These are phyloP conservation scores for Kodamaea neixiangensis DNA, from an alignment of 805 yeast genomes.

Conservation along the genomic window DNA sequence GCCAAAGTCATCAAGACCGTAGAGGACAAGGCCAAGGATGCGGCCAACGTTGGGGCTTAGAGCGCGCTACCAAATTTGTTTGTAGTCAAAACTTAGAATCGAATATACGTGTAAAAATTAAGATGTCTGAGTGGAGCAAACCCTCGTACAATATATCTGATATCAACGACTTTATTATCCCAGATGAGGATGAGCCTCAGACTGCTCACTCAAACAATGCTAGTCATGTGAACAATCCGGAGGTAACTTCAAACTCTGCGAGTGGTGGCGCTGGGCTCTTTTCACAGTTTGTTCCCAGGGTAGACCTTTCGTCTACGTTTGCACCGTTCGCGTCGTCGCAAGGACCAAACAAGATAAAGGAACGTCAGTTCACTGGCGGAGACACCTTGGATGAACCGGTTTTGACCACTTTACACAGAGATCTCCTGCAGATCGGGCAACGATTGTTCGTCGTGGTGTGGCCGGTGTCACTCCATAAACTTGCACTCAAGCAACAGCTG, in stretches of 20 bases:
- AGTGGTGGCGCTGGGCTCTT: slow-evolving; percentile 10
- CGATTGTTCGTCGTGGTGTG: slow-evolving; percentile 43
- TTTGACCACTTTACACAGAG: slow-evolving; percentile 49
- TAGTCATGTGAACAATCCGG: slow-evolving; percentile 31
- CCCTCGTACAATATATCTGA: slow-evolving; percentile 18
- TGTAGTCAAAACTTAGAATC: neutral
- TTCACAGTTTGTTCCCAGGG: slow-evolving; percentile 27
- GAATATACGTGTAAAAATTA: slow-evolving; percentile 3
- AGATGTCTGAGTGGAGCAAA: slow-evolving; percentile 13
- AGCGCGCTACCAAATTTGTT: neutral
- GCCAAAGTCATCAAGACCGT: slow-evolving; percentile 46
- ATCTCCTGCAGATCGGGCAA: slow-evolving; percentile 35
- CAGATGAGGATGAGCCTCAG: slow-evolving; percentile 32
- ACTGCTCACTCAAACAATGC: slow-evolving; percentile 7
- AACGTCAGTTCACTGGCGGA: slow-evolving; percentile 63
- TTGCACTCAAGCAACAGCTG: slow-evolving; percentile 39
- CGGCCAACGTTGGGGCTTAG: slow-evolving; percentile 5
- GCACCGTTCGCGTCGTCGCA: slow-evolving; percentile 28
- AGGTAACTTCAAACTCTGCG: slow-evolving; percentile 23
- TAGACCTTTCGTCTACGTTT: slow-evolving; percentile 38
- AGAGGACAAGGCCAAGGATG: slow-evolving; percentile 14
- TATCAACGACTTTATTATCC: slow-evolving; percentile 36
- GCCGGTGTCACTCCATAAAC: slow-evolving; percentile 42
- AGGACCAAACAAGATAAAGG: slow-evolving; percentile 33
- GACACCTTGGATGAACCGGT: slow-evolving; percentile 76